These are phyloP conservation scores for Suillus variegatus DNA, from an alignment of 768 basidiomycete genomes.

Conservation along the genomic window DNA sequence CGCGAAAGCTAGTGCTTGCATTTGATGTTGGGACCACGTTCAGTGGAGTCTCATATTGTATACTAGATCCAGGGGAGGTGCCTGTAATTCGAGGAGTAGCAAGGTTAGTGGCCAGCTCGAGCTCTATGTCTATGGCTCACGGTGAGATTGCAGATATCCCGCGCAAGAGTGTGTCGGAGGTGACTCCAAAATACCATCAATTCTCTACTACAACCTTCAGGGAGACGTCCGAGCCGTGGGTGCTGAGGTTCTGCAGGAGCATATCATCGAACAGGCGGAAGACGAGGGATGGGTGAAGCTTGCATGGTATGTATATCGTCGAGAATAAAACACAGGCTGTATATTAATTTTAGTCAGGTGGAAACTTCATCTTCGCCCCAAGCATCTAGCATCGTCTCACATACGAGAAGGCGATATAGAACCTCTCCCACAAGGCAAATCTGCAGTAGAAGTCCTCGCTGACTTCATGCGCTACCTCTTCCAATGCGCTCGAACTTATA, in stretches of 20 bases:
- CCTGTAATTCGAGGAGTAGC: conserved; percentile 30
- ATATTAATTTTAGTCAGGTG: conserved; percentile 21
- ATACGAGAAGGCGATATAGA: conserved; percentile 23
- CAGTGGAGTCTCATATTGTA: conserved; percentile 40
- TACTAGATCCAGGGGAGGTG: conserved; percentile 37
- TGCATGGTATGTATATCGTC: conserved; percentile 35
- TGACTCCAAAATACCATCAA: conserved; percentile 50
- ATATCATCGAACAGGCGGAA: conserved; percentile 38
- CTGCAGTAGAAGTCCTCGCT: conserved; percentile 20
- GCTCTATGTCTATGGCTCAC: background rate
- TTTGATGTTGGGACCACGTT: conserved; percentile 48
- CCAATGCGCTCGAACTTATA: conserved; percentile 22
- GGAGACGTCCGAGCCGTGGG: conserved; percentile 43
- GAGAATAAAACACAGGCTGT: background rate
- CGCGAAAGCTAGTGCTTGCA: conserved; percentile 43
- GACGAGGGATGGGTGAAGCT: conserved; percentile 38
- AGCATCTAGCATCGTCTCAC: conserved; percentile 23
- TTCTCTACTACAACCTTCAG: conserved; percentile 46
- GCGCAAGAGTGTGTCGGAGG: conserved; percentile 45
- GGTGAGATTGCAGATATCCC: conserved; percentile 38
- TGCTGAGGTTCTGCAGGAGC: conserved; percentile 40
- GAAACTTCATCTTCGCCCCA: conserved; percentile 38
- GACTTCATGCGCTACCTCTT: conserved; percentile 34
- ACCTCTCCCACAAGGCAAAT: conserved; percentile 24
- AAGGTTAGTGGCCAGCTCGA: conserved; percentile 19